Conservation (phyloP, 345 rosid genomes). For the Pistacia vera region DNA sequence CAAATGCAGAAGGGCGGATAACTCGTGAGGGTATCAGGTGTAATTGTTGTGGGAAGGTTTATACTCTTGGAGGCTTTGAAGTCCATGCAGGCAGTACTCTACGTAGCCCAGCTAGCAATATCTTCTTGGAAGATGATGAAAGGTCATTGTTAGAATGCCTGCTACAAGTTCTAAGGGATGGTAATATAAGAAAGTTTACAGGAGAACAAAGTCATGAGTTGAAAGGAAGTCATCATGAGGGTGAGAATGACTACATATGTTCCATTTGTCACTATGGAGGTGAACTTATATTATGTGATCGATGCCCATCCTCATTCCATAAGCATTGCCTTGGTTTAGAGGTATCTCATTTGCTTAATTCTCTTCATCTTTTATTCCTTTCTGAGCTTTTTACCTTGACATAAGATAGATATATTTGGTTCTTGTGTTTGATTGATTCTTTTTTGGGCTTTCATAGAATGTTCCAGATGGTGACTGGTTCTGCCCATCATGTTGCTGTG, state of each 20-base stretch:
- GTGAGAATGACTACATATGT: constrained; percentile 63
- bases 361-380: not conserved
- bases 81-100: constrained; percentile 51
- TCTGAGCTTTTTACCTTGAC: not conserved
- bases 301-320: constrained; percentile 90
- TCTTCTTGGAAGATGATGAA: constrained; percentile 79
- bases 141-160: constrained; percentile 76
- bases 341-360: constrained; percentile 34
- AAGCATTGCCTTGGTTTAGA: constrained; percentile 64
- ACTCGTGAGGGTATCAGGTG: constrained; percentile 73
- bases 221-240: constrained; percentile 32
- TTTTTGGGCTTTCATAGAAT: constrained; percentile 38
- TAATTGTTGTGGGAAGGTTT: constrained; percentile 58
- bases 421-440: constrained; percentile 1
- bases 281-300: constrained; percentile 70
- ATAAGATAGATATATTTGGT: not conserved
- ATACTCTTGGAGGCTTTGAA: constrained; percentile 50
- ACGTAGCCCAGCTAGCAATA: constrained; percentile 50
- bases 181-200: constrained; percentile 25
- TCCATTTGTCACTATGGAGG: constrained; percentile 86
- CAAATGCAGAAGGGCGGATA: constrained; percentile 54
- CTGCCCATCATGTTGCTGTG: constrained; percentile 83
- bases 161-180: constrained; percentile 31
- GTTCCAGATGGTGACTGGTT: constrained; percentile 90
- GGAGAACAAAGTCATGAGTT: constrained; percentile 26